Conservation (phyloP, 257 asterid species). For the Perilla frutescens region DNA sequence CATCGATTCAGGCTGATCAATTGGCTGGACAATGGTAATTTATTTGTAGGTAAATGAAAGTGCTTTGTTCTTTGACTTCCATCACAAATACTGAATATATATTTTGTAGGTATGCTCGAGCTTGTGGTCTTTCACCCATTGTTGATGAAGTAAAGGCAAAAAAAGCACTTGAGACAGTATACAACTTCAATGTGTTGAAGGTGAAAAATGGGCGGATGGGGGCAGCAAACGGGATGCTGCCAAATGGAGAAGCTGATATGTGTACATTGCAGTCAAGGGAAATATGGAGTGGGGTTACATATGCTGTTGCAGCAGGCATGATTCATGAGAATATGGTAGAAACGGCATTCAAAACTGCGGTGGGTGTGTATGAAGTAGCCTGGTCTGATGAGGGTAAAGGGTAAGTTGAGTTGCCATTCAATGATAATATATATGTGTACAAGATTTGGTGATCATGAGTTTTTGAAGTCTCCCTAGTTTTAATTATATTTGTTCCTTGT, state of each 20-base stretch:
- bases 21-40: constrained; percentile 93
- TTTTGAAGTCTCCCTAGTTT: too few relatives aligned
- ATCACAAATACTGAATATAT: not conserved
- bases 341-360: constrained; percentile 84
- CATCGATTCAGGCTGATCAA: constrained; percentile 97
- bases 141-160: constrained; percentile 84
- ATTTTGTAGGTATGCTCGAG: constrained; percentile 85
- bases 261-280: constrained; percentile 89
- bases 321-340: constrained; percentile 82
- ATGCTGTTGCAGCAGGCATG: constrained; percentile 95
- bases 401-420: constrained; percentile 49
- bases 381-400: constrained; percentile 88
- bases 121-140: constrained; percentile 84
- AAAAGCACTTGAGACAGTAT: constrained; percentile 71
- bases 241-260: constrained; percentile 81
- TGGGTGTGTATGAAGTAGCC: constrained; percentile 74
- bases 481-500: not conserved
- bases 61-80: not conserved
- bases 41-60: too few relatives aligned
- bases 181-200: constrained; percentile 80
- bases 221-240: constrained; percentile 93
- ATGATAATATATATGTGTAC: too few relatives aligned
- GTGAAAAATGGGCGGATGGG: constrained; percentile 80
- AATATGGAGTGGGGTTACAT: constrained; percentile 93
- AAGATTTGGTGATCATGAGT: too few relatives aligned